Conservation (phyloP, 164 flowering plant genomes). For the Kalanchoe fedtschenkoi region DNA sequence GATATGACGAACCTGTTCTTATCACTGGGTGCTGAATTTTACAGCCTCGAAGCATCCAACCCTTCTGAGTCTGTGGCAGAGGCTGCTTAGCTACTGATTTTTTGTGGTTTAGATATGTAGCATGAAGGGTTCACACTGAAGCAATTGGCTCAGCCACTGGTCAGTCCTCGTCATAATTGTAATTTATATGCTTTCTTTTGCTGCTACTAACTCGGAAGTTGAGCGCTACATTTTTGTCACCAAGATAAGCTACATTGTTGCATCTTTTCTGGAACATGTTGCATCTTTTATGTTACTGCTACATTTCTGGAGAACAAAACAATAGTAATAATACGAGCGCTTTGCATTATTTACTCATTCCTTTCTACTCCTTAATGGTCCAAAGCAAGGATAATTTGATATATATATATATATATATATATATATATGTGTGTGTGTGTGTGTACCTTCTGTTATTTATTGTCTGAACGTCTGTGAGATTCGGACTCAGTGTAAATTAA, state of each 20-base stretch:
- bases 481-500: not conserved
- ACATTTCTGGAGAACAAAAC: not conserved
- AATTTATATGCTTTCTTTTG: not conserved
- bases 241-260: not conserved
- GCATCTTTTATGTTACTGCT: not conserved
- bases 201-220: not conserved
- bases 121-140: not conserved
- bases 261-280: not conserved
- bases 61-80: not conserved
- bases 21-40: not conserved
- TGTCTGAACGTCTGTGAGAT: too few relatives aligned
- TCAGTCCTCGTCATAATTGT: not conserved
- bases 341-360: not conserved
- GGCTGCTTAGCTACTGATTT: not conserved
- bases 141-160: not conserved
- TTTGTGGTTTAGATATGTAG: not conserved
- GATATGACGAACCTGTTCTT: too few relatives aligned
- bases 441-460: not conserved
- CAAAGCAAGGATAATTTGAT: not conserved
- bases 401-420: too few relatives aligned
- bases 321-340: not conserved
- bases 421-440: too few relatives aligned
- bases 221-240: not conserved
- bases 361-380: too few relatives aligned
- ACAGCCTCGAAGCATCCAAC: constrained; percentile 3